These are phyloP conservation scores for Solanum chaucha DNA, from an alignment of 257 asterid species.

Conservation along the genomic window DNA sequence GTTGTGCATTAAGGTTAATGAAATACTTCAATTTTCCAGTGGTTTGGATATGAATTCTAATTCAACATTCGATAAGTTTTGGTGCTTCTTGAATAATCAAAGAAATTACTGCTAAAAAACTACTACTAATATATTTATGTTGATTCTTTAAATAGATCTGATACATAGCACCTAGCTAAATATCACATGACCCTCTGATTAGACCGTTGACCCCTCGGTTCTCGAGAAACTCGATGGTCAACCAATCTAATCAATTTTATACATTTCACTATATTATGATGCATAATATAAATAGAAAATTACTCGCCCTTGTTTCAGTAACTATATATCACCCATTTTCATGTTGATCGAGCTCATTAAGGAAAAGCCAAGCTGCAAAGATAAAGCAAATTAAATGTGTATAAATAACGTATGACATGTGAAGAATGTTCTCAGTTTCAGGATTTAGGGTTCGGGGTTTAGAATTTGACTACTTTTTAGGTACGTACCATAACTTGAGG, in stretches of 20 bases:
- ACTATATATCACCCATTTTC: not conserved
- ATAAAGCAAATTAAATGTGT: not conserved
- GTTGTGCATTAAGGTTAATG: not conserved
- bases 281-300: not conserved
- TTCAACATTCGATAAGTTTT: not conserved
- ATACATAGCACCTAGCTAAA: not conserved
- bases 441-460: not conserved
- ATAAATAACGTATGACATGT: too few species aligned
- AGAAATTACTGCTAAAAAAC: not conserved
- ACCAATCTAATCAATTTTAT: not conserved
- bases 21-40: not conserved
- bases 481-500: slow-evolving; percentile 56
- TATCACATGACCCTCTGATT: not conserved
- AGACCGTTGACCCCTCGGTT: not conserved
- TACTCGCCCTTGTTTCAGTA: not conserved
- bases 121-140: not conserved
- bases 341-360: not conserved
- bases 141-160: not conserved
- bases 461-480: not conserved
- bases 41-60: not conserved
- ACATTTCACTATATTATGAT: not conserved
- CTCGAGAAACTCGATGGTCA: not conserved
- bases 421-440: not conserved
- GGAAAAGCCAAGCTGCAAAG: slow-evolving; percentile 44
- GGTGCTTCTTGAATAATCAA: not conserved